These are phyloP conservation scores for Cenococcum geophilum DNA, from an alignment of 495 filamentous ascomycete species.

Conservation along the genomic window DNA sequence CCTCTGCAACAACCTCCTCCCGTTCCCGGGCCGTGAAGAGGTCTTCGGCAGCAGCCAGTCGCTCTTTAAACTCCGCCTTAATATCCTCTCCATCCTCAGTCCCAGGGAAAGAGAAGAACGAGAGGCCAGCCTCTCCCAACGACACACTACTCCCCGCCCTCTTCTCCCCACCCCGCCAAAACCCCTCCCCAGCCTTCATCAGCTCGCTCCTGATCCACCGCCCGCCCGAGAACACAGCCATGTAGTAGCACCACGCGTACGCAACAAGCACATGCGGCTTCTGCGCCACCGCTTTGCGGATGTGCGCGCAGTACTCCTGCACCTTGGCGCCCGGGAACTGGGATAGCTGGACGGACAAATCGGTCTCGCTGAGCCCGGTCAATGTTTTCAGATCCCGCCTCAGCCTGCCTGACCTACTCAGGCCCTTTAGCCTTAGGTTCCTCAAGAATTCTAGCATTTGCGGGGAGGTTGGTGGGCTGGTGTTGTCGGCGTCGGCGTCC, in stretches of 20 bases:
- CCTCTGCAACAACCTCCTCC: constrained; percentile 46
- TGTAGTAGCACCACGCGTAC: constrained; percentile 56
- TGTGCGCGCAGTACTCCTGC: constrained; percentile 35
- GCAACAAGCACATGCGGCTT: constrained; percentile 51
- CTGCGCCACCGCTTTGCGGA: constrained; percentile 25
- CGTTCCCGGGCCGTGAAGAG: constrained; percentile 42
- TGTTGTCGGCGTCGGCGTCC: constrained; percentile 12
- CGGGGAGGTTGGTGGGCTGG: not conserved
- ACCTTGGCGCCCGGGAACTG: constrained; percentile 23
- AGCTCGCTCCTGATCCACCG: constrained; percentile 48
- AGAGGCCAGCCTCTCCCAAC: constrained; percentile 19
- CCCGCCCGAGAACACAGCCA: constrained; percentile 55
- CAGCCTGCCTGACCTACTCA: constrained; percentile 28
- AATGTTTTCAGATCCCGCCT: constrained; percentile 30
- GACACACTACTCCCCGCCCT: not conserved
- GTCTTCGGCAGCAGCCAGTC: constrained; percentile 39
- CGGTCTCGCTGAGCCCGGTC: constrained; percentile 17
- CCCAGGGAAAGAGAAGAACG: constrained; percentile 37
- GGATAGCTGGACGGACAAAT: constrained; percentile 23
- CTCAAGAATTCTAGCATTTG: constrained; percentile 20
- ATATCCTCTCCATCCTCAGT: constrained; percentile 40
- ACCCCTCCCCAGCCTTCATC: constrained; percentile 39
- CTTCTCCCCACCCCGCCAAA: constrained; percentile 37
- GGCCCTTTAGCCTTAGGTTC: constrained; percentile 28
- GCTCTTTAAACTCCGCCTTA: constrained; percentile 39